Evolutionary conservation across 345 rosid species (phyloP).

Genomic region (Sonneratia caseolaris): DNA sequence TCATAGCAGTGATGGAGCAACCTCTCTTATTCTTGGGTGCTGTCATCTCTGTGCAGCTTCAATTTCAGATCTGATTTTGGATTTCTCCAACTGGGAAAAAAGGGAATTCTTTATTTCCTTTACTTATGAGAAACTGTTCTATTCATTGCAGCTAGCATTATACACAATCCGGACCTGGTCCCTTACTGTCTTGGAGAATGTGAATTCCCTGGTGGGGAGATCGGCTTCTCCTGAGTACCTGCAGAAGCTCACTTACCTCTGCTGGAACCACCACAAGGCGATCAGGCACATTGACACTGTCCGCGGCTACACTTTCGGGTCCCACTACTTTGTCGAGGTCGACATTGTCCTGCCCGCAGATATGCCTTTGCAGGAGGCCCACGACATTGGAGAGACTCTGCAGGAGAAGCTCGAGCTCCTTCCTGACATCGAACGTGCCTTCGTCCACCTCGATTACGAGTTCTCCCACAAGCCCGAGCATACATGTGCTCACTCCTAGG

Average conservation of each 20-base stretch:
- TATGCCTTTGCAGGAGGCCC: conserved; percentile 90
- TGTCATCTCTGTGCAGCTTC: background rate
- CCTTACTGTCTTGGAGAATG: conserved; percentile 87
- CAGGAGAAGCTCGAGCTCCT: conserved; percentile 91
- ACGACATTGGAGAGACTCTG: conserved; percentile 79
- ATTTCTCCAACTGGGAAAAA: background rate
- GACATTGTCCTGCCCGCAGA: conserved; percentile 83
- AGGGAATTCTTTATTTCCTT: background rate
- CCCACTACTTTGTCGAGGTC: conserved; percentile 95
- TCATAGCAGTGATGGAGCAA: too few relatives aligned
- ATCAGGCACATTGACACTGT: conserved; percentile 88
- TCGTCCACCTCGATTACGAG: conserved; percentile 97
- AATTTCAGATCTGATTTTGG: background rate
- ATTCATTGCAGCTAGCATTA: conserved; percentile 59
- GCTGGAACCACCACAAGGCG: conserved; percentile 94
- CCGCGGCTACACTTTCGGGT: conserved; percentile 96
- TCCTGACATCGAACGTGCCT: conserved; percentile 87
- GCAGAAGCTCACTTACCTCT: conserved; percentile 86
- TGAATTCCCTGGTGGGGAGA: conserved; percentile 78
- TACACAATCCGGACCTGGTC: conserved; percentile 99
- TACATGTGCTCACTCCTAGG: conserved; percentile 38
- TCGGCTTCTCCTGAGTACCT: conserved; percentile 85
- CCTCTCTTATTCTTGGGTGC: background rate
- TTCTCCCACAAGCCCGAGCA: conserved; percentile 94
- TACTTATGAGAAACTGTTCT: background rate